Conservation (phyloP, 495 filamentous ascomycete genomes). For the Jackrogersella minutella region DNA sequence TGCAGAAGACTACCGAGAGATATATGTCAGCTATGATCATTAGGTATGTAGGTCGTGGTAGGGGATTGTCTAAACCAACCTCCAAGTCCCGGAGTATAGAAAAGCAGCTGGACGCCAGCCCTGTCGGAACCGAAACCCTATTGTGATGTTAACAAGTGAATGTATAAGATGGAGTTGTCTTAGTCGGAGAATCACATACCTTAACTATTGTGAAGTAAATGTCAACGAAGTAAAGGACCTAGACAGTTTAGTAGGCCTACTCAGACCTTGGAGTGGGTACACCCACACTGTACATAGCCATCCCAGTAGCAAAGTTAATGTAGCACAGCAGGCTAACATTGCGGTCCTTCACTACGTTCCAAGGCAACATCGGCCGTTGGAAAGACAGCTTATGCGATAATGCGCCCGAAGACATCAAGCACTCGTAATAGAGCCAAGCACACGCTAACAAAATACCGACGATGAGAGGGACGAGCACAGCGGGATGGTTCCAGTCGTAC, state of each 20-base stretch:
- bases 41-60: not conserved
- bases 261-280: slow-evolving; percentile 9
- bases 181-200: slow-evolving; percentile 6
- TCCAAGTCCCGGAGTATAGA: slow-evolving; percentile 53
- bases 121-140: slow-evolving; percentile 51
- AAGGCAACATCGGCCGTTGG: slow-evolving; percentile 66
- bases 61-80: slow-evolving; percentile 38
- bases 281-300: slow-evolving; percentile 53
- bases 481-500: slow-evolving; percentile 60
- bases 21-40: slow-evolving; percentile 57
- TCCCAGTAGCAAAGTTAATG: slow-evolving; percentile 62
- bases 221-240: slow-evolving; percentile 67
- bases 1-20: slow-evolving; percentile 61
- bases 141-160: not conserved
- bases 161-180: not conserved
- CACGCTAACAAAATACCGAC: slow-evolving; percentile 57
- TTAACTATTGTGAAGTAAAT: slow-evolving; percentile 65
- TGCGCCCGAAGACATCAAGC: slow-evolving; percentile 59
- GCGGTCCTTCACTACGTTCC: slow-evolving; percentile 56
- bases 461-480: slow-evolving; percentile 62
- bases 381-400: slow-evolving; percentile 52
- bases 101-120: slow-evolving; percentile 62
- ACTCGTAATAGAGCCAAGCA: slow-evolving; percentile 63
- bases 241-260: slow-evolving; percentile 40
- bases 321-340: slow-evolving; percentile 62